A percentile compares a stretch with the other conserved stretches of the same genome.
These are phyloP conservation scores for Calycina herbarum DNA, from an alignment of 2,329 filamentous ascomycete species.

Conservation along the genomic window DNA sequence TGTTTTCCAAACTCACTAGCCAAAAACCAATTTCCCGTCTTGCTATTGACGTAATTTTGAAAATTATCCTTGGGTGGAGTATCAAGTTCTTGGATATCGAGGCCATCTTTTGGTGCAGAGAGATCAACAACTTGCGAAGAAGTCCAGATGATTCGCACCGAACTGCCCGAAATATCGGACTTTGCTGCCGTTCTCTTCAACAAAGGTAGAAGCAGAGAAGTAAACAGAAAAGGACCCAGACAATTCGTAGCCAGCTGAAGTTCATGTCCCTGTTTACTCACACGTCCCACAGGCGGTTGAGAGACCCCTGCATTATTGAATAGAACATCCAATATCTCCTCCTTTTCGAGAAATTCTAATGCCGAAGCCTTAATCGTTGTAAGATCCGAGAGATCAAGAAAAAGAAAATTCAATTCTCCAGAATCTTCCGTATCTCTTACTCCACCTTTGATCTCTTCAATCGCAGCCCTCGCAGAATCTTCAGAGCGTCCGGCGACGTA, in stretches of 20 bases:
- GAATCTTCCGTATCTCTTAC: neutral
- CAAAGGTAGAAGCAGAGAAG: conserved; percentile 36
- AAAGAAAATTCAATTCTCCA: conserved; percentile 39
- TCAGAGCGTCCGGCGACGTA: neutral
- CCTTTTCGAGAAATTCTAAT: conserved; percentile 37
- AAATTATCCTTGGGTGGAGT: neutral
- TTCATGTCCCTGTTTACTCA: conserved; percentile 38
- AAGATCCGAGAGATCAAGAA: conserved; percentile 42
- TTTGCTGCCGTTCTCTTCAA: conserved; percentile 16
- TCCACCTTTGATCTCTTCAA: neutral
- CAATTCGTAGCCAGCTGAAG: conserved; percentile 39
- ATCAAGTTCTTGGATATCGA: conserved; percentile 19
- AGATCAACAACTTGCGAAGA: conserved; percentile 24
- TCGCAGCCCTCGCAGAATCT: neutral
- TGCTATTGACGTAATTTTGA: neutral
- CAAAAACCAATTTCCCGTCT: conserved; percentile 4
- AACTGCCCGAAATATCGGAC: conserved; percentile 3
- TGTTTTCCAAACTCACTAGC: conserved; percentile 4
- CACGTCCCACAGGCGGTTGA: conserved; percentile 31
- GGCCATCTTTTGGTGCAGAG: conserved; percentile 14
- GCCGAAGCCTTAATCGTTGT: conserved; percentile 39
- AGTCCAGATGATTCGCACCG: conserved; percentile 26
- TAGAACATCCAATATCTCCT: conserved; percentile 42
- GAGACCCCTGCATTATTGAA: conserved; percentile 43
- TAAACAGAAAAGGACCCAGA: conserved; percentile 41